Evolutionary conservation across 2,329 filamentous ascomycete genomes (phyloP).

Genomic region (Aureobasidium sp.): DNA sequence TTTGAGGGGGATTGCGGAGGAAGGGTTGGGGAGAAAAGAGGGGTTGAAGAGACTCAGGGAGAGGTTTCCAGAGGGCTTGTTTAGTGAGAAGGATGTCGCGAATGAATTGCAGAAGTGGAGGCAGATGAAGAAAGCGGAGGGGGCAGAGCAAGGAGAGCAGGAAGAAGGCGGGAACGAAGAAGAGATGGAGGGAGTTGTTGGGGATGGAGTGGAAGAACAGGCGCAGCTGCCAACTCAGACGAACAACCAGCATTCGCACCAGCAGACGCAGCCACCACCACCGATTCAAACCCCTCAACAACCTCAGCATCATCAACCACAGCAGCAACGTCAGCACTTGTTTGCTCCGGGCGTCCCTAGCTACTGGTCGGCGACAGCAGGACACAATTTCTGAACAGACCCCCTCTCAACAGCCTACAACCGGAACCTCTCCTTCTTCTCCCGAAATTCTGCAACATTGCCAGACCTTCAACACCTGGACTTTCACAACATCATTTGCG

Average conservation of each 20-base stretch:
- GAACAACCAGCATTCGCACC: neutral
- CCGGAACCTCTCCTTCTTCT: too few relatives aligned
- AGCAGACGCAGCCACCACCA: neutral
- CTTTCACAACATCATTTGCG: too few relatives aligned
- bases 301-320: neutral
- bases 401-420: too few relatives aligned
- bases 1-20: neutral
- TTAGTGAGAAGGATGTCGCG: conserved; percentile 5
- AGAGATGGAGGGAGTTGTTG: neutral
- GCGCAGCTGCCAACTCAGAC: neutral
- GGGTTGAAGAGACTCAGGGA: neutral
- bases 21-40: neutral
- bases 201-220: neutral
- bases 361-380: neutral
- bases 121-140: neutral
- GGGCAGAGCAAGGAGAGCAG: neutral
- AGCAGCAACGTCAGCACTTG: neutral
- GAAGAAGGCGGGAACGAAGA: neutral
- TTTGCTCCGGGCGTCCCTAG: neutral
- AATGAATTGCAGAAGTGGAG: conserved; percentile 14
- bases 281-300: neutral
- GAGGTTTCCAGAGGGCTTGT: conserved; percentile 4
- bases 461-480: too few relatives aligned
- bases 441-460: too few relatives aligned
- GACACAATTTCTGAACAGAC: neutral